phyloP scores from a whole-genome alignment of 2,329 filamentous ascomycete species.

The Fusarium devonianum region DNA sequence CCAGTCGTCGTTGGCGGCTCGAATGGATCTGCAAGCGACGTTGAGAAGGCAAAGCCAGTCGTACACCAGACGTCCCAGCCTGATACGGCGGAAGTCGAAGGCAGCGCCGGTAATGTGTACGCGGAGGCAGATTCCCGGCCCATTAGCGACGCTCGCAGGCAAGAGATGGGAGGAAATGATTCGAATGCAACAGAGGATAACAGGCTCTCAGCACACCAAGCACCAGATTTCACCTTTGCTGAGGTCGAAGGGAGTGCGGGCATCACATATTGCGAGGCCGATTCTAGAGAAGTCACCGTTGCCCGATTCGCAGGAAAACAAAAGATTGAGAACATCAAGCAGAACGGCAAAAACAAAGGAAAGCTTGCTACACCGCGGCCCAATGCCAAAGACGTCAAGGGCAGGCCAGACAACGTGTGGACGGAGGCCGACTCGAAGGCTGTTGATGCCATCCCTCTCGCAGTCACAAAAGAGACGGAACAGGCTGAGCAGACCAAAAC shows the following conservation, averaged over 20 bases:
- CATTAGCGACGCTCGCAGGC: slow-evolving; percentile 1
- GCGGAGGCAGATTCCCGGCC: slow-evolving; percentile 5
- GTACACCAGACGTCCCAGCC: neutral
- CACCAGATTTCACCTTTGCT: neutral
- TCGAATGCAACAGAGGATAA: neutral
- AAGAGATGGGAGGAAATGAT: neutral
- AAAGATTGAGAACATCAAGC: neutral
- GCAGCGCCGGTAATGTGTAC: slow-evolving; percentile 16
- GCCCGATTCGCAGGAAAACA: neutral
- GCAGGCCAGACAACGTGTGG: neutral
- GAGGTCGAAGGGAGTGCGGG: neutral
- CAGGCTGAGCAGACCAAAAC: no score
- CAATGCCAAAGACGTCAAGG: neutral
- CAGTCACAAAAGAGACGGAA: no score
- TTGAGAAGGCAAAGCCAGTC: neutral
- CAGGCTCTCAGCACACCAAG: neutral
- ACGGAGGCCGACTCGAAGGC: neutral
- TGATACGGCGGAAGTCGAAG: slow-evolving; percentile 7
- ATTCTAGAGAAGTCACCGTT: neutral
- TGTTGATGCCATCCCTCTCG: no score
- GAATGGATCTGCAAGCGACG: neutral
- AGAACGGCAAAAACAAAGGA: no score
- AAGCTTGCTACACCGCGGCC: no score
- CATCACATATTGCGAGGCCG: neutral
- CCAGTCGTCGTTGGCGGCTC: neutral